Conservation (phyloP, 805 yeast genomes). For the Pichia heedii region DNA sequence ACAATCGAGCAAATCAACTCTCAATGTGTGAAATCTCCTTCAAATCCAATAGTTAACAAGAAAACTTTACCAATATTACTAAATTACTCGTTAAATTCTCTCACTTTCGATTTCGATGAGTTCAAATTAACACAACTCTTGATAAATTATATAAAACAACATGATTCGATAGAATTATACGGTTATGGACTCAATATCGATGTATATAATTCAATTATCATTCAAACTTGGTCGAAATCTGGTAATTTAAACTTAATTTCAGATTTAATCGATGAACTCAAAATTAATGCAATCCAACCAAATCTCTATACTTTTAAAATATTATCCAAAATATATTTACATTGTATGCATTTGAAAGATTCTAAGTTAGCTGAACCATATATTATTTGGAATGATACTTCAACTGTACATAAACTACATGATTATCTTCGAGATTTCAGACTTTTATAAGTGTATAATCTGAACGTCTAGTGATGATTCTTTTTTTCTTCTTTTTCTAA, state of each 20-base stretch:
- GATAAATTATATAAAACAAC: conserved; percentile 19
- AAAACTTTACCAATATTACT: conserved; percentile 23
- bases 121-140: conserved; percentile 18
- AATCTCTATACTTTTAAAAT: conserved; percentile 22
- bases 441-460: conserved; percentile 4
- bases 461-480: neutral
- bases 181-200: conserved; percentile 24
- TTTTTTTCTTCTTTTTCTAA: neutral
- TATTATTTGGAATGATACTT: conserved; percentile 23
- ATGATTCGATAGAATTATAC: conserved; percentile 23
- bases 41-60: conserved; percentile 16
- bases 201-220: conserved; percentile 22
- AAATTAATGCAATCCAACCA: conserved; percentile 24
- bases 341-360: conserved; percentile 22
- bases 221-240: conserved; percentile 23
- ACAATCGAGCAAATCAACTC: conserved; percentile 7
- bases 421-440: conserved; percentile 13
- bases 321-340: conserved; percentile 19
- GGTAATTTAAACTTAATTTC: conserved; percentile 19
- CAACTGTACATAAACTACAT: conserved; percentile 19
- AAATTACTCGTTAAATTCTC: conserved; percentile 21
- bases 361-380: conserved; percentile 17
- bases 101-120: conserved; percentile 24
- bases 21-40: conserved; percentile 11
- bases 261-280: conserved; percentile 21